Evolutionary conservation across 2,329 filamentous ascomycete species (phyloP).

Genomic region (Parasarocladium wereldwijsianum): DNA sequence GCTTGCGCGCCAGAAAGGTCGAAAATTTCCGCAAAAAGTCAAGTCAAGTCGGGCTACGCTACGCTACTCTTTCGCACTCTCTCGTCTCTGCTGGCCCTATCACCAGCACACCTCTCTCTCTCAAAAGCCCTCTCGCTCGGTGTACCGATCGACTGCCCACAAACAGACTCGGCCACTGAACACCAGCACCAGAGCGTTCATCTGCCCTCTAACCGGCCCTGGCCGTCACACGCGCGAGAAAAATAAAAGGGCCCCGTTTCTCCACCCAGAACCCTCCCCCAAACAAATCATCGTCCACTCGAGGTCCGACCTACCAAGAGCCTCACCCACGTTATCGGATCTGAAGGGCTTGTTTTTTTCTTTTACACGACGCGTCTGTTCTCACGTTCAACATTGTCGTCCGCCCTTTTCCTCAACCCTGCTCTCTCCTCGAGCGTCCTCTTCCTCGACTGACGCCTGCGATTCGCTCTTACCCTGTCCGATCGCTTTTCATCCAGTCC

Average conservation of each 20-base stretch:
- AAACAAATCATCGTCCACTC: constrained; percentile 24
- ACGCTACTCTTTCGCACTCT: too few relatives aligned
- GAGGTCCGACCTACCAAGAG: constrained; percentile 22
- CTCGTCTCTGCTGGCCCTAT: neutral
- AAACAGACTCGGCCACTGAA: too few relatives aligned
- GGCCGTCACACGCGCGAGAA: constrained; percentile 16
- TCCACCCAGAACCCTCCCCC: constrained; percentile 31
- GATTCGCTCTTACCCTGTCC: constrained; percentile 8
- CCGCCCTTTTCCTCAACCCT: neutral
- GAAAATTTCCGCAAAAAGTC: too few relatives aligned
- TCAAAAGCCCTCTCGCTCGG: neutral
- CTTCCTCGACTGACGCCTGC: constrained; percentile 8
- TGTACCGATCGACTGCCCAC: constrained; percentile 6
- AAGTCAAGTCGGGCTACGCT: too few relatives aligned
- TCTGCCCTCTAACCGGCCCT: too few relatives aligned
- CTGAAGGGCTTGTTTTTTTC: constrained; percentile 3
- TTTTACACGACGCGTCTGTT: neutral
- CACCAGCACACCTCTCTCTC: neutral
- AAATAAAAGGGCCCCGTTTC: constrained; percentile 29
- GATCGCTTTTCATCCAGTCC: constrained; percentile 3
- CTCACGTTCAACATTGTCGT: too few relatives aligned
- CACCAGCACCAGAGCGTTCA: too few relatives aligned
- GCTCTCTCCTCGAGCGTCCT: constrained; percentile 1
- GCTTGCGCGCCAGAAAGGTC: too few relatives aligned
- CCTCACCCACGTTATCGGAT: constrained; percentile 24